These are phyloP conservation scores for Glaciozyma antarctica DNA, from an alignment of 768 basidiomycete species.

Conservation along the genomic window DNA sequence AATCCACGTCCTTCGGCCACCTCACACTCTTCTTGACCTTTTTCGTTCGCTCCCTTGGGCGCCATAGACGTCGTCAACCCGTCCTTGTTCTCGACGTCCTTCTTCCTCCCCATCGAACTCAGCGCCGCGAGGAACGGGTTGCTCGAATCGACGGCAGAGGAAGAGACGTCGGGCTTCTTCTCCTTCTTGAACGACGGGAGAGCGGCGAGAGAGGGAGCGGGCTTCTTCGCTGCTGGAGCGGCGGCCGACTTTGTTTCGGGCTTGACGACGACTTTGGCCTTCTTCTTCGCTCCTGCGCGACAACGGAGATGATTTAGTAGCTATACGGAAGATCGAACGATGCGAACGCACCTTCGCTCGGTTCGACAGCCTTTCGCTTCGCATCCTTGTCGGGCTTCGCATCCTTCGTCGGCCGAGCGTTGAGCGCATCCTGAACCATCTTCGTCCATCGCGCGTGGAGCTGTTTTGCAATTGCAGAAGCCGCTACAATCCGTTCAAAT, in stretches of 20 bases:
- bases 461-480: not conserved
- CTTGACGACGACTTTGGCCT: not conserved
- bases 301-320: not conserved
- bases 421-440: not conserved
- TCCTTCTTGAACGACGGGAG: slow-evolving; percentile 16
- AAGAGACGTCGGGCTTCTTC: not conserved
- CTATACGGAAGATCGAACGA: not conserved
- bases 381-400: not conserved
- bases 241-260: not conserved
- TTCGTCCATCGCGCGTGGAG: not conserved
- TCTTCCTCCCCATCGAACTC: not conserved
- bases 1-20: slow-evolving; percentile 15
- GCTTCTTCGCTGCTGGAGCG: not conserved
- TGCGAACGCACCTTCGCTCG: not conserved
- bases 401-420: not conserved
- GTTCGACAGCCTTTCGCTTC: not conserved
- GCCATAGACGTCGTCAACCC: not conserved
- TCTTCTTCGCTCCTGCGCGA: not conserved
- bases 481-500: not conserved
- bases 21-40: slow-evolving; percentile 6
- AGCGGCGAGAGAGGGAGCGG: not conserved
- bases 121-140: not conserved
- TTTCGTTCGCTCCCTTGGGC: not conserved
- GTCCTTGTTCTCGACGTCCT: not conserved
- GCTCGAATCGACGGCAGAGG: not conserved